Conservation (phyloP, 2,329 filamentous ascomycete genomes). For the Sodiomyces alkalinus region DNA sequence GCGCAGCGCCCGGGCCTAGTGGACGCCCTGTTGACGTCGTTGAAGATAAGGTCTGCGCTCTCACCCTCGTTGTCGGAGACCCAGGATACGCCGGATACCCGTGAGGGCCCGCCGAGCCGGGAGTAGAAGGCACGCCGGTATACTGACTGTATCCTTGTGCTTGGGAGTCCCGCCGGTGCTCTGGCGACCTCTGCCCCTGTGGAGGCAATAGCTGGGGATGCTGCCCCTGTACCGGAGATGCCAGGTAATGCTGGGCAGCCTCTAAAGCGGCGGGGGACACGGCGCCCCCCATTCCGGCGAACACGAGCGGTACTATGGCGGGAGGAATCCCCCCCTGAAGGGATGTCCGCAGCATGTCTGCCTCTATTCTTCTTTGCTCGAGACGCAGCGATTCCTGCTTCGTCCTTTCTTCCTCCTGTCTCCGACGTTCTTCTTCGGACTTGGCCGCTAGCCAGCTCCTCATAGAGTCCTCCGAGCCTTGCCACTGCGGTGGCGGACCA, state of each 20-base stretch:
- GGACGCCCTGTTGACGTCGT: constrained; percentile 21
- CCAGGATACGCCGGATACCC: constrained; percentile 29
- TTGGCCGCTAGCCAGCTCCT: constrained; percentile 56
- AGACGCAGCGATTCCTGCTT: constrained; percentile 49
- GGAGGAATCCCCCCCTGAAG: constrained; percentile 57
- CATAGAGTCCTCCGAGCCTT: constrained; percentile 55
- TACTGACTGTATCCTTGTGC: constrained; percentile 27
- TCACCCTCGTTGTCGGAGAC: constrained; percentile 30
- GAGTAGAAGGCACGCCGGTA: constrained; percentile 25
- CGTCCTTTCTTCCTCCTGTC: constrained; percentile 59
- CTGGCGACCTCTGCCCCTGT: constrained; percentile 35
- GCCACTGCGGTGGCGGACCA: constrained; percentile 50
- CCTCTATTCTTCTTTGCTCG: constrained; percentile 59
- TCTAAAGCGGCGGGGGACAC: constrained; percentile 46
- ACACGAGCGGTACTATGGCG: constrained; percentile 59
- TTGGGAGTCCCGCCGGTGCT: constrained; percentile 37
- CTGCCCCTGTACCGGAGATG: constrained; percentile 30
- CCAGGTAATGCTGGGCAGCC: constrained; percentile 52
- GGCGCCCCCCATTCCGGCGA: constrained; percentile 55
- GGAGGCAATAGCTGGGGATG: constrained; percentile 35
- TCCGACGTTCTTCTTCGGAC: constrained; percentile 57
- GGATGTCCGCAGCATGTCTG: constrained; percentile 56
- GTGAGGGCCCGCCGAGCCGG: constrained; percentile 22
- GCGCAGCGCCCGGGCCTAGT: constrained; percentile 17
- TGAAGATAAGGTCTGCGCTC: constrained; percentile 32